Base-by-base conservation (phyloP, 148 eudicot genomes). In the Camellia japonica region DNA sequence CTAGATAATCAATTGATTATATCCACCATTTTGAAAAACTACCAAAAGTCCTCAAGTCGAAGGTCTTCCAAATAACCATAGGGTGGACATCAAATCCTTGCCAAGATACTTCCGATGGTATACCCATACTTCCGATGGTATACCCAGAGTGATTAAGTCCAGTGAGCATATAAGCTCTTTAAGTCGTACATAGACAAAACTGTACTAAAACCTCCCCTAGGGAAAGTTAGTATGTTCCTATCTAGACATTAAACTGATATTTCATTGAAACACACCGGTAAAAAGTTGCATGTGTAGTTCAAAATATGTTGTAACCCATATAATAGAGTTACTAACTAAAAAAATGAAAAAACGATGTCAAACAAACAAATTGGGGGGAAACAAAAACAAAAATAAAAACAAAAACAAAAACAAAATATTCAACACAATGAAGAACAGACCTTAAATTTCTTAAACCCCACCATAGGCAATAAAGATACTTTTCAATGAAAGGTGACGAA, bases 381-480 rank as follows among this genome's bases (percentile, higher is more conserved):
- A 16, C 20, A 3, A 18, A 64, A 43, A 41, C 13, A 9, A 19
- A 38, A n/a, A 0, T 6, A 74, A 41, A 47, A 38, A 55, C 4
- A 9, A 19, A 38, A n/a, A 0, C 11, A 74, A 41, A 47, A 38
- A 55, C 4, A 9, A 6, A 41, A 67, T 43, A 16, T 20, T 30
- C 77, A 38, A n/a, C 15, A 65, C 14, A 51, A 23, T 14, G 51
- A 13, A 18, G 52, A 41, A 55, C 85, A 77, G 77, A 93, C 97
- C 99, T 93, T 81, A 95, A 78, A 79, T 93, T 90, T 79, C 94
- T 87, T 43, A 95, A 82, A 8, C 99, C 99, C 89, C 93, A 95
- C 94, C 95, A 95, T 61, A 95, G 89, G 78, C 98, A 91, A 79
- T 95, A 95, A 23, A 95, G 85, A 76, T 93, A 93, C 85, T 95